Percentiles rank a stretch among this genome's conserved stretches.
These are phyloP conservation scores for Garcia nutans DNA, from an alignment of 345 rosid genomes.

Conservation along the genomic window DNA sequence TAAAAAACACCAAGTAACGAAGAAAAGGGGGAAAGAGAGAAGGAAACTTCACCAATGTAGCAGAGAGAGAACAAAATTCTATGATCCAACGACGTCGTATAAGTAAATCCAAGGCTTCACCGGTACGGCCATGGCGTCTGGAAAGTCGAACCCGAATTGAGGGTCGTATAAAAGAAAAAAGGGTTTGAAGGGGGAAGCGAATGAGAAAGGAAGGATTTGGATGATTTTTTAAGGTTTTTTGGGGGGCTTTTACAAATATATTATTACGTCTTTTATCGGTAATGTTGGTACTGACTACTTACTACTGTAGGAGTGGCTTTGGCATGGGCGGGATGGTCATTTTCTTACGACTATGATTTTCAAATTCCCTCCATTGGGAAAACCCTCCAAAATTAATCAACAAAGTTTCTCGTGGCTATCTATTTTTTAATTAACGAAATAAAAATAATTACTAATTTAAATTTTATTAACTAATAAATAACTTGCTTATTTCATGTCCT, in stretches of 20 bases:
- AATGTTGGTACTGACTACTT: no score
- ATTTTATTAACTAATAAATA: no score
- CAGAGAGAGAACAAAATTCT: conserved; percentile 7
- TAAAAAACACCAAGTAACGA: not conserved
- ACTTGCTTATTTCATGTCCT: no score
- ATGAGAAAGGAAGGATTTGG: not conserved
- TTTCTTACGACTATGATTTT: conserved; percentile 17
- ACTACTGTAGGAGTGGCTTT: not conserved
- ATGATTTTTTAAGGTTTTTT: conserved; percentile 19
- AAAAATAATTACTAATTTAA: no score
- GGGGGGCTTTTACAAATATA: conserved; percentile 9
- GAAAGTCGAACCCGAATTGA: not conserved
- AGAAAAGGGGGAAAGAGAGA: not conserved
- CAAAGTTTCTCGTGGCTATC: not conserved
- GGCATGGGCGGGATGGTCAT: conserved; percentile 34
- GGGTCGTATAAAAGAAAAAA: not conserved
- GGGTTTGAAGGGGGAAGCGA: conserved; percentile 5
- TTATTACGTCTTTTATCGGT: not conserved
- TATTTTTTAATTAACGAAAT: no score
- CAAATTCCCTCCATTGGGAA: conserved; percentile 50
- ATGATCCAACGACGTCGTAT: conserved; percentile 10
- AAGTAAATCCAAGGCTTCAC: conserved; percentile 1
- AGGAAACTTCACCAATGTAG: conserved; percentile 9
- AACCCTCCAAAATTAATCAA: conserved; percentile 6
- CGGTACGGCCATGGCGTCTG: conserved; percentile 9